Evolutionary conservation across 805 yeast genomes (phyloP), one percentile per base, ranked within the genome.

Genomic region (Saturnispora besseyi): DNA sequence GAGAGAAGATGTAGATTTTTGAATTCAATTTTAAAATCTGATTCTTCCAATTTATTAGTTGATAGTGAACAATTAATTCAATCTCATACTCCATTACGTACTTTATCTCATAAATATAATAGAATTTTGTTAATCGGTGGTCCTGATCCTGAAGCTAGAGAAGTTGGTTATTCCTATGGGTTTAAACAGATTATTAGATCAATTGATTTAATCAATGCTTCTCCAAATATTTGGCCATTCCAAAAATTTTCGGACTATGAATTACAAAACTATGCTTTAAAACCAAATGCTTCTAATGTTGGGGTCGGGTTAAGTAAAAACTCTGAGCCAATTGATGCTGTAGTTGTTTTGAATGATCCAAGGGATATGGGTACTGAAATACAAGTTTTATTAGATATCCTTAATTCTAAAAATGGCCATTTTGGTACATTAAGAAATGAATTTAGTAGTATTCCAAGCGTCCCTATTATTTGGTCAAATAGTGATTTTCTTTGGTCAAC

Each of bases 401-500:
- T 89, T 49, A 77, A 78, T 54, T 80, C 88, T 11, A 69, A 78
- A 7, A 57, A 64, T 45, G 96, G 96, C 0, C 52, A 63, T 40
- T 57, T 84, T 18, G 90, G 90, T 21, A 86, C 95, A 0, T 74
- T 75, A 41, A 76, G 84, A 57, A 65, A 31, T 65, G 84, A 49
- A 46, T 59, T 21, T 47, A 56, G 11, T 43, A 46, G 41, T 50
- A 57, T 1, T 30, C 90, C 89, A 33, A 67, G 78, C 1, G 69
- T 87, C 0, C 96, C 95, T 1, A 82, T 89, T 64, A 11, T 90
- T 87, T 41, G 67, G 78, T 1, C 71, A 84, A 1, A 95, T 93
- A 3, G 81, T 86, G 97, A 90, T 65, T 77, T 87, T 58, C 59
- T 84, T 33, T 90, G 96, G 96, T 87, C 96, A 21, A 89, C 86